A percentile compares a stretch with the other conserved stretches of the same genome.
phyloP scores from a whole-genome alignment of 2,329 filamentous ascomycete genomes.

The Arthrobotrys megalospora region DNA sequence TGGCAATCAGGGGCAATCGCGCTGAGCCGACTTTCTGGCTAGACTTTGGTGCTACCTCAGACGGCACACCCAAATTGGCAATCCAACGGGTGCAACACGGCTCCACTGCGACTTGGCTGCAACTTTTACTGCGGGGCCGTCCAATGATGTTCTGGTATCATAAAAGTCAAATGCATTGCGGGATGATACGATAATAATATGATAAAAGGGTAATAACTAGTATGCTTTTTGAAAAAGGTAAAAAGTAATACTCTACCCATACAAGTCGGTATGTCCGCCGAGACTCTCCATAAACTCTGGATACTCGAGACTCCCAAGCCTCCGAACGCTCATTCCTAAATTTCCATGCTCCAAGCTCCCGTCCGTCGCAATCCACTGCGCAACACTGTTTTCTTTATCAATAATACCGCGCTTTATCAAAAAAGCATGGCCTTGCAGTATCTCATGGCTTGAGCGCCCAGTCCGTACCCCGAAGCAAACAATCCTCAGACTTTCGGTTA shows the following conservation, averaged over 20 bases:
- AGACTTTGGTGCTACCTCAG: conserved; percentile 9
- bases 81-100: conserved; percentile 20
- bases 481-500: conserved; percentile 31
- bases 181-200: neutral
- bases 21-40: neutral
- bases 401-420: conserved; percentile 13
- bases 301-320: conserved; percentile 19
- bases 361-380: neutral
- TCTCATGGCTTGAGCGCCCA: neutral
- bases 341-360: neutral
- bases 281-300: conserved; percentile 32
- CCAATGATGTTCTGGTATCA: conserved; percentile 6
- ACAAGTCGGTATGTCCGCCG: conserved; percentile 33
- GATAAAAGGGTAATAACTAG: neutral
- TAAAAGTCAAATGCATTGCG: neutral
- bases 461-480: conserved; percentile 32
- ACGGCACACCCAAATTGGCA: conserved; percentile 15
- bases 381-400: neutral
- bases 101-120: neutral
- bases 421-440: conserved; percentile 28
- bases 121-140: neutral
- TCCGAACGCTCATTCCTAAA: conserved; percentile 4
- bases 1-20: conserved; percentile 27
- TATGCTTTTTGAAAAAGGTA: neutral
- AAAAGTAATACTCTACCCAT: neutral